A percentile compares a stretch with the other conserved stretches of the same genome.
phyloP scores from a whole-genome alignment of 2,329 filamentous ascomycete species.

The Calcarisporium arbuscula region DNA sequence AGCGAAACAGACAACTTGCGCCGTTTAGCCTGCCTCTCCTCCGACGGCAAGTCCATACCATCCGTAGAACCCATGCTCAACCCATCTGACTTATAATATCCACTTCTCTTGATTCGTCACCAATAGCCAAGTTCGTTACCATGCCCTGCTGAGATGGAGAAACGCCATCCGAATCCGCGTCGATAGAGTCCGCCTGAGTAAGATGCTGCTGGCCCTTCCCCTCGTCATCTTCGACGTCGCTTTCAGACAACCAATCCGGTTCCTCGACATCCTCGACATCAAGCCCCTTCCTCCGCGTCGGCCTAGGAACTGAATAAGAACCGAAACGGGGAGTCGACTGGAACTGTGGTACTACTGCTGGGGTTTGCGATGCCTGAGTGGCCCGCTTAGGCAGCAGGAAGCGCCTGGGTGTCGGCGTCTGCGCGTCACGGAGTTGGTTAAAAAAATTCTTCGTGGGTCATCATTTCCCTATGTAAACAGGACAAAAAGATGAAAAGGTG shows the following conservation, averaged over 20 bases:
- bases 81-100: no score
- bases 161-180: conserved; percentile 20
- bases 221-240: conserved; percentile 7
- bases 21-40: conserved; percentile 19
- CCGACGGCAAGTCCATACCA: not conserved
- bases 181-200: conserved; percentile 19
- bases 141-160: conserved; percentile 11
- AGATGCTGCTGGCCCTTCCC: conserved; percentile 10
- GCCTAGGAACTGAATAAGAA: conserved; percentile 22
- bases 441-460: no score
- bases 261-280: conserved; percentile 29
- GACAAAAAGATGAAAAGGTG: no score
- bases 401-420: conserved; percentile 34
- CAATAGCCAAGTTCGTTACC: no score
- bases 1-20: conserved; percentile 22
- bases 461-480: no score
- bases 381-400: conserved; percentile 30
- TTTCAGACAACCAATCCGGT: no score
- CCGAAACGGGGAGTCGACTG: conserved; percentile 33
- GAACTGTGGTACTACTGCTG: conserved; percentile 24
- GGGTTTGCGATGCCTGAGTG: conserved; percentile 25
- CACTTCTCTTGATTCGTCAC: no score
- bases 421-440: no score
- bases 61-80: conserved; percentile 1
- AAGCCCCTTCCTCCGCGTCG: conserved; percentile 19